These are phyloP conservation scores for Ogataea nonfermentans DNA, from an alignment of 805 yeast genomes.

Conservation along the genomic window DNA sequence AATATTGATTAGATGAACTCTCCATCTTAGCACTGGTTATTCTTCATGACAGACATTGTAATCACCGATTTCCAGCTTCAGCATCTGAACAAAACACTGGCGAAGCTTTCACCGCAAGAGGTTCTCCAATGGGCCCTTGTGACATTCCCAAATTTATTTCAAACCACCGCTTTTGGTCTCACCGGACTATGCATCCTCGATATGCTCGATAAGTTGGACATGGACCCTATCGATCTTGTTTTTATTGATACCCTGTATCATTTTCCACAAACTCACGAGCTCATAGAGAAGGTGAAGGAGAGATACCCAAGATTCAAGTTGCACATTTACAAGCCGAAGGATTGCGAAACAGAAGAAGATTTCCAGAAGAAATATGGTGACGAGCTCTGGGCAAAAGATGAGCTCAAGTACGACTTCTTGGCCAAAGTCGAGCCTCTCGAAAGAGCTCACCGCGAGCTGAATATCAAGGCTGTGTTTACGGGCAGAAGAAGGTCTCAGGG, in stretches of 20 bases:
- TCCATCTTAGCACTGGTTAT: not conserved
- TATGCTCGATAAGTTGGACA: constrained; percentile 58
- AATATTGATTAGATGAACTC: not conserved
- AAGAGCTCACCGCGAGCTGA: constrained; percentile 72
- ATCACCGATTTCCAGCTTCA: constrained; percentile 45
- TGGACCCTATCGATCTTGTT: constrained; percentile 61
- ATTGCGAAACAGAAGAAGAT: constrained; percentile 53
- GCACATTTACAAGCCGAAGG: constrained; percentile 67
- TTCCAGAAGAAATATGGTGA: constrained; percentile 72
- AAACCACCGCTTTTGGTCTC: constrained; percentile 93
- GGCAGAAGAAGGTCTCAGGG: constrained; percentile 93
- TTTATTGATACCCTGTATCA: constrained; percentile 91
- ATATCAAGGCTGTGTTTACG: constrained; percentile 82
- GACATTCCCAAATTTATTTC: constrained; percentile 81
- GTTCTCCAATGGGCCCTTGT: constrained; percentile 77
- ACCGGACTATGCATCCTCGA: constrained; percentile 89
- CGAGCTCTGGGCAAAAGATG: constrained; percentile 79
- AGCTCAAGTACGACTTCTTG: constrained; percentile 73
- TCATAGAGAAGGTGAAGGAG: constrained; percentile 56
- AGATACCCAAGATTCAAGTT: constrained; percentile 56
- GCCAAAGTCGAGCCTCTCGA: constrained; percentile 93
- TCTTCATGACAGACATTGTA: constrained; percentile 10
- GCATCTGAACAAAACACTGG: constrained; percentile 63
- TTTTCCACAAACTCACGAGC: constrained; percentile 87
- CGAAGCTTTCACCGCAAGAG: constrained; percentile 61